Evolutionary conservation across 441 rosid genomes (phyloP).

Genomic region (Euphorbia schlechtendalii): DNA sequence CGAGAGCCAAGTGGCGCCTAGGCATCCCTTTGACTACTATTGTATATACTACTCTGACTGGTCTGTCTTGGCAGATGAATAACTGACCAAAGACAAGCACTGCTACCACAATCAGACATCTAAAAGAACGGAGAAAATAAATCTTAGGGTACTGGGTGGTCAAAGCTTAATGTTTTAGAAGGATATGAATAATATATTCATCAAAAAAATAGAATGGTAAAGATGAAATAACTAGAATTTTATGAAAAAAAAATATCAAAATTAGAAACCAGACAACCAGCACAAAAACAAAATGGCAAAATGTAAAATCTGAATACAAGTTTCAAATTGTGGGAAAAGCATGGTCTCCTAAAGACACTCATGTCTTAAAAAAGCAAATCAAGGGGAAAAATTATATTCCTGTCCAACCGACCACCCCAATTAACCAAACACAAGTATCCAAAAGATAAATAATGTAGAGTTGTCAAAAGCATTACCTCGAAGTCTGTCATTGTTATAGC

Average conservation of each 20-base stretch:
- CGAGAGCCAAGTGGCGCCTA: too few relatives aligned
- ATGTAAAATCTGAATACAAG: too few relatives aligned
- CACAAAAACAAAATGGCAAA: background rate
- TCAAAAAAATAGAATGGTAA: background rate
- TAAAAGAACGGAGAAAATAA: too few relatives aligned
- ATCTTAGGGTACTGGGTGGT: too few relatives aligned
- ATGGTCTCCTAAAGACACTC: background rate
- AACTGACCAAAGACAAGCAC: background rate
- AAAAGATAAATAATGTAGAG: background rate
- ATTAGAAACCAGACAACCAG: background rate
- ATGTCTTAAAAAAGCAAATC: background rate
- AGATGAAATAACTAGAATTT: background rate
- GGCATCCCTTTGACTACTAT: too few relatives aligned
- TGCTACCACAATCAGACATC: background rate
- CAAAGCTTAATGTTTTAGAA: background rate
- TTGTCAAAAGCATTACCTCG: conserved; percentile 41
- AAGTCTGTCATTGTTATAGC: conserved; percentile 72
- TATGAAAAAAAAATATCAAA: background rate
- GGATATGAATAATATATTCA: background rate
- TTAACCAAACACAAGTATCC: background rate
- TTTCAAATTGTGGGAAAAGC: background rate
- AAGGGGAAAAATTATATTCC: background rate
- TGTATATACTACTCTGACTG: background rate
- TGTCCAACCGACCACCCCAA: background rate
- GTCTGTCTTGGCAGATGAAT: background rate